A percentile compares a stretch with the other conserved stretches of the same genome.
These are phyloP conservation scores for Akanthomyces lecanii DNA, from an alignment of 2,329 filamentous ascomycete species.

Conservation along the genomic window DNA sequence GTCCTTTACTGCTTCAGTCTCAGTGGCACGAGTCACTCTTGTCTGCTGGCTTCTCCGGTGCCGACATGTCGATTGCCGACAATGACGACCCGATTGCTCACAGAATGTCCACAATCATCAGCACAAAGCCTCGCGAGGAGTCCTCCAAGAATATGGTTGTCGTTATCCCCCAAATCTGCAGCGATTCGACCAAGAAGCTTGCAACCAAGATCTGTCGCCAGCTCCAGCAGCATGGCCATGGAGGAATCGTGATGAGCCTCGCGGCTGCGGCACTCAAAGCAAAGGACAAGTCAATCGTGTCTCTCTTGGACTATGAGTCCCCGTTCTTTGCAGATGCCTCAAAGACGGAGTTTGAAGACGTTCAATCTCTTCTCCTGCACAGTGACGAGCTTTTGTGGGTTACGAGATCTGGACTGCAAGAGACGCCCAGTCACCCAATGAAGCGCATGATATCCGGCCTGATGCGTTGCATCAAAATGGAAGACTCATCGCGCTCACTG, in stretches of 20 bases:
- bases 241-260: too few species aligned
- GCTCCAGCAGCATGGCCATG: too few species aligned
- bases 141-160: too few species aligned
- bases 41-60: background rate
- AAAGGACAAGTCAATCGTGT: background rate
- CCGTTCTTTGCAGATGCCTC: background rate
- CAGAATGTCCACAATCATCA: background rate
- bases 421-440: background rate
- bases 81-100: background rate
- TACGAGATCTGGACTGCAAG: background rate
- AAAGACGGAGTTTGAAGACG: background rate
- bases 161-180: background rate
- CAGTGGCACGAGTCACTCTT: background rate
- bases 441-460: background rate
- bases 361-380: background rate
- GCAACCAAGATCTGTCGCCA: too few species aligned
- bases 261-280: too few species aligned
- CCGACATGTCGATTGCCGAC: background rate
- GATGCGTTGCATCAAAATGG: background rate
- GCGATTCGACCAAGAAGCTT: too few species aligned
- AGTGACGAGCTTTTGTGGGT: background rate
- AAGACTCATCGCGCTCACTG: background rate
- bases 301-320: background rate
- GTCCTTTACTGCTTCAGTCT: background rate
- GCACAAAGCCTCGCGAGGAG: background rate